Evolutionary conservation across 140 eudicot genomes (phyloP).

Genomic region (Oenanthe javanica): DNA sequence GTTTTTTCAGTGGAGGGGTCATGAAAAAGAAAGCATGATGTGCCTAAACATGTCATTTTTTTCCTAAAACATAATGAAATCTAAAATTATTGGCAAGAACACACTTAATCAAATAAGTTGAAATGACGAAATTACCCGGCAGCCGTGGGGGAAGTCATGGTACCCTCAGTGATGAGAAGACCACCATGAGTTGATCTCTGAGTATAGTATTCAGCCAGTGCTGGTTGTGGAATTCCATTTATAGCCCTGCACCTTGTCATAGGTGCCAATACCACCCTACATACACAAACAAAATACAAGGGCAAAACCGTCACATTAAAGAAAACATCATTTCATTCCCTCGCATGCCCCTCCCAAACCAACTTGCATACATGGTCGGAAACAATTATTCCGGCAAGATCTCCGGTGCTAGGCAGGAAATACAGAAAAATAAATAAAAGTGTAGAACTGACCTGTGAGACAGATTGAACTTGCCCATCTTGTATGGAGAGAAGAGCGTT

Average conservation of each 20-base stretch:
- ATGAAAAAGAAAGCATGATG: neutral
- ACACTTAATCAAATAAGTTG: neutral
- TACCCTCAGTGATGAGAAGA: conserved; percentile 84
- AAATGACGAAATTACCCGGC: conserved; percentile 62
- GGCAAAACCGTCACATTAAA: neutral
- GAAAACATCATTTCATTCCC: neutral
- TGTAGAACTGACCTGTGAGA: conserved; percentile 64
- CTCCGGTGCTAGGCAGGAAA: neutral
- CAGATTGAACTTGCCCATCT: conserved; percentile 68
- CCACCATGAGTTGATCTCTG: conserved; percentile 88
- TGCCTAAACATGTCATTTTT: neutral
- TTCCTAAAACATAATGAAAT: too few species aligned
- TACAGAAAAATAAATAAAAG: neutral
- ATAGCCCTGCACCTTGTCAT: conserved; percentile 93
- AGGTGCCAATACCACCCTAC: conserved; percentile 96
- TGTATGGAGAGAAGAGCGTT: conserved; percentile 68
- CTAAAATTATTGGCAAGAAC: neutral
- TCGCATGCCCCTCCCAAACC: neutral
- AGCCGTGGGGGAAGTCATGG: conserved; percentile 71
- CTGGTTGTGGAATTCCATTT: conserved; percentile 51
- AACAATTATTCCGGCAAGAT: neutral
- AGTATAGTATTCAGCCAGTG: conserved; percentile 57
- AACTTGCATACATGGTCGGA: neutral
- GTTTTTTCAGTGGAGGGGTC: neutral
- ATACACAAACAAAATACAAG: neutral